Conservation (phyloP, 257 asterid species). For the Solanum tarijense region DNA sequence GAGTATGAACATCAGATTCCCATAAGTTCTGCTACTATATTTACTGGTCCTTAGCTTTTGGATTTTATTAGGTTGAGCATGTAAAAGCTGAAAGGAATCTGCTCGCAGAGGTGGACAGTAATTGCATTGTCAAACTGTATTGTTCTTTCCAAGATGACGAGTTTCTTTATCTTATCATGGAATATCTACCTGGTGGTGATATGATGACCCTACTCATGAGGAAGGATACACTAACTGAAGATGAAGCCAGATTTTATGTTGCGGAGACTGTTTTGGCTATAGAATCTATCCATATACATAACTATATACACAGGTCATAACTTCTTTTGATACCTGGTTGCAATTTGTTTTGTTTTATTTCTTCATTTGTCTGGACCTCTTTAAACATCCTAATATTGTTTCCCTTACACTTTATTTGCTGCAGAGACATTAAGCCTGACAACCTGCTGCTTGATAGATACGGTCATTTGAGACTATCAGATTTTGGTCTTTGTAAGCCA, state of each 20-base stretch:
- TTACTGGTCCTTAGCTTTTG: constrained; percentile 17
- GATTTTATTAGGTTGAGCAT: constrained; percentile 69
- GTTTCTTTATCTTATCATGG: constrained; percentile 85
- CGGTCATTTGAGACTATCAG: constrained; percentile 89
- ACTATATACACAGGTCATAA: constrained; percentile 72
- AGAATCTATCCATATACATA: constrained; percentile 85
- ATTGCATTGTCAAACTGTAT: constrained; percentile 83
- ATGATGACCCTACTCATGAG: constrained; percentile 94
- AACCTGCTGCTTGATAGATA: constrained; percentile 85
- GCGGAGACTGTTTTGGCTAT: constrained; percentile 91
- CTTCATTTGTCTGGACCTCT: neutral
- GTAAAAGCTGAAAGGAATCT: constrained; percentile 95
- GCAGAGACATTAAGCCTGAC: constrained; percentile 96
- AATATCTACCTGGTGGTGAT: constrained; percentile 96
- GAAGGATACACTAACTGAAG: constrained; percentile 72
- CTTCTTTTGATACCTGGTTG: constrained; percentile 11
- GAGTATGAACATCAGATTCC: constrained; percentile 17
- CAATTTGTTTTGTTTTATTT: constrained; percentile 1
- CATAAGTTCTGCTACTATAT: constrained; percentile 12
- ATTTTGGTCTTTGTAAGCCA: constrained; percentile 97
- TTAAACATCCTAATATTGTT: constrained; percentile 20
- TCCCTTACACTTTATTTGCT: constrained; percentile 6
- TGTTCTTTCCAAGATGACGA: constrained; percentile 95
- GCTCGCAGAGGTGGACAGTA: constrained; percentile 94
- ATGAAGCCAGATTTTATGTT: constrained; percentile 80